phyloP scores from a whole-genome alignment of 1,284 basidiomycete species.

The Phellinidium pouzarii region DNA sequence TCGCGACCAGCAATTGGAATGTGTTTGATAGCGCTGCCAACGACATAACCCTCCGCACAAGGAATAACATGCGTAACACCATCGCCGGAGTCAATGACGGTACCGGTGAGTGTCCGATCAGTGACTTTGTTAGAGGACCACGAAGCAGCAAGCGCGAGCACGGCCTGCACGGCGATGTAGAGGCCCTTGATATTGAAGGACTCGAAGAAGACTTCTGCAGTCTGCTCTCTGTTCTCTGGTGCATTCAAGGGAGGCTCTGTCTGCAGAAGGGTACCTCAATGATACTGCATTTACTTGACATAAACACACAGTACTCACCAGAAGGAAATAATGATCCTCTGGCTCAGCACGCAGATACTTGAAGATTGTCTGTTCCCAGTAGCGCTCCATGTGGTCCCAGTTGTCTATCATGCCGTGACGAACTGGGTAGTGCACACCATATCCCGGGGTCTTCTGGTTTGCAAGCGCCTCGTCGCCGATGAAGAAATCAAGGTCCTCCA shows the following conservation, averaged over 20 bases:
- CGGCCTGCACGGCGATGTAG: slow-evolving; percentile 98
- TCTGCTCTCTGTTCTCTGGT: slow-evolving; percentile 98
- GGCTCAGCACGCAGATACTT: slow-evolving; percentile 98
- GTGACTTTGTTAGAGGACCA: slow-evolving; percentile 94
- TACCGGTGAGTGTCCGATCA: slow-evolving; percentile 93
- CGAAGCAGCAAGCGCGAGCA: slow-evolving; percentile 96
- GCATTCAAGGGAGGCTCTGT: slow-evolving; percentile 98
- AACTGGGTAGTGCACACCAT: slow-evolving; percentile 95
- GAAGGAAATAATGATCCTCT: slow-evolving; percentile 96
- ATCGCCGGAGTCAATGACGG: slow-evolving; percentile 98
- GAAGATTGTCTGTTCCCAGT: slow-evolving; percentile 99
- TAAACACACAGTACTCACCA: slow-evolving; percentile 44
- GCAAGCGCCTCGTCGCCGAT: slow-evolving; percentile 98
- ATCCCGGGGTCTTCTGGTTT: slow-evolving; percentile 86
- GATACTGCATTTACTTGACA: slow-evolving; percentile 4
- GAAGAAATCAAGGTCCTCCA: slow-evolving; percentile 99
- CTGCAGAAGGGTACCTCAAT: slow-evolving; percentile 36
- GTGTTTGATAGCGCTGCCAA: slow-evolving; percentile 98
- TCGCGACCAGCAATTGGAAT: slow-evolving; percentile 98
- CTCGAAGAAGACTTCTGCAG: slow-evolving; percentile 99
- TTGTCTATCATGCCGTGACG: slow-evolving; percentile 98
- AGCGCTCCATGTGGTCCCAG: slow-evolving; percentile 99
- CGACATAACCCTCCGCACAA: slow-evolving; percentile 97
- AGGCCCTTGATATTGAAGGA: slow-evolving; percentile 97
- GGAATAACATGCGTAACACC: slow-evolving; percentile 98